These are phyloP conservation scores for Sistotremastrum niveocremeum DNA, from an alignment of 768 basidiomycete genomes.

Conservation along the genomic window DNA sequence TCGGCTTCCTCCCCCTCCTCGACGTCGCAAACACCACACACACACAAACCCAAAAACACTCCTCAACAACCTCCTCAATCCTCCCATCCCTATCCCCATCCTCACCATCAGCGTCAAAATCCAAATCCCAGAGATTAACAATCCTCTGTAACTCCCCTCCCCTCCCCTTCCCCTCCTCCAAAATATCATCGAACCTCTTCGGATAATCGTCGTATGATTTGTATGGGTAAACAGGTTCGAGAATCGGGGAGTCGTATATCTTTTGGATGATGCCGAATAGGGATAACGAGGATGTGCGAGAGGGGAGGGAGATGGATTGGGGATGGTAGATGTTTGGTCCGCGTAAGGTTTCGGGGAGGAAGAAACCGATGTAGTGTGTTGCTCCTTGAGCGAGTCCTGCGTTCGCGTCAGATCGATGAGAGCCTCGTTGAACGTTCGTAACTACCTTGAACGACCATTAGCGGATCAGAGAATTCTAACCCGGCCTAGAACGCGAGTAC, in stretches of 20 bases:
- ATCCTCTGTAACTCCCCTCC: constrained; percentile 32
- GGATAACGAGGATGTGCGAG: constrained; percentile 11
- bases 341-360: too few relatives aligned
- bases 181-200: constrained; percentile 20
- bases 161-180: constrained; percentile 21
- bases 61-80: constrained; percentile 26
- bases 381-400: too few relatives aligned
- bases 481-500: too few relatives aligned
- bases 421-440: too few relatives aligned
- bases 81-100: too few relatives aligned
- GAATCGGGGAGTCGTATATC: constrained; percentile 33
- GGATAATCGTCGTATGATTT: constrained; percentile 29
- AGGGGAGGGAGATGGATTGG: too few relatives aligned
- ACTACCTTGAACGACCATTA: too few relatives aligned
- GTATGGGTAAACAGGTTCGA: constrained; percentile 40
- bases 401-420: too few relatives aligned
- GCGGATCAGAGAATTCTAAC: too few relatives aligned
- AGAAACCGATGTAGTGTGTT: too few relatives aligned
- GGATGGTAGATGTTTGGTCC: too few relatives aligned
- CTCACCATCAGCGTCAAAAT: constrained; percentile 13
- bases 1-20: constrained; percentile 30
- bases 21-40: constrained; percentile 35
- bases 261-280: constrained; percentile 38
- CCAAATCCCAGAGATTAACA: constrained; percentile 26
- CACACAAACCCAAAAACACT: constrained; percentile 34